Conservation (phyloP, 805 yeast species). For the Candida glaebosa region DNA sequence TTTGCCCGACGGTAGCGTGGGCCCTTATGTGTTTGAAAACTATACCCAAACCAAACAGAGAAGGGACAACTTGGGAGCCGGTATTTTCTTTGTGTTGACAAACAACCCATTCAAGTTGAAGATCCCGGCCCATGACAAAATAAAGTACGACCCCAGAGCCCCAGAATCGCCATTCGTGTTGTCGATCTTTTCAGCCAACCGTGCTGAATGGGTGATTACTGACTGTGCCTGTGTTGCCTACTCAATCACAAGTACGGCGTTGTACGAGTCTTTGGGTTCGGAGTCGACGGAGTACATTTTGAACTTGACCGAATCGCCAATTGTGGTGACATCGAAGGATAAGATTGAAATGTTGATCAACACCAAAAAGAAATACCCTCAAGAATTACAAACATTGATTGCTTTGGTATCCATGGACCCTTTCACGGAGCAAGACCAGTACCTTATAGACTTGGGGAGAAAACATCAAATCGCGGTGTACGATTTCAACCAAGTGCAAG, state of each 20-base stretch:
- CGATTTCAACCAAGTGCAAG: slow-evolving; percentile 32
- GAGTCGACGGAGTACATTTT: slow-evolving; percentile 62
- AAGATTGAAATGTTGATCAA: slow-evolving; percentile 25
- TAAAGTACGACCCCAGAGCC: slow-evolving; percentile 15
- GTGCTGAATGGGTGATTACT: slow-evolving; percentile 65
- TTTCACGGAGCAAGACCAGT: slow-evolving; percentile 25
- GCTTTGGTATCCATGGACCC: slow-evolving; percentile 37
- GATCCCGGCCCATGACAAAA: slow-evolving; percentile 21
- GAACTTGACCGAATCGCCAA: slow-evolving; percentile 57
- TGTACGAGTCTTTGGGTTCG: slow-evolving; percentile 42
- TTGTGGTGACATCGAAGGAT: slow-evolving; percentile 34
- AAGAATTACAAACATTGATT: slow-evolving; percentile 27
- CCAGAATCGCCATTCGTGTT: slow-evolving; percentile 39
- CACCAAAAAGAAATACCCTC: slow-evolving; percentile 22
- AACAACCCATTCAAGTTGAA: slow-evolving; percentile 31
- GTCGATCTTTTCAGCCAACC: slow-evolving; percentile 54
- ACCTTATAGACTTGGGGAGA: slow-evolving; percentile 18
- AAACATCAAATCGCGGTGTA: slow-evolving; percentile 15
- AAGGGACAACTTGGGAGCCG: slow-evolving; percentile 33
- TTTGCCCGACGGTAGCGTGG: slow-evolving; percentile 24
- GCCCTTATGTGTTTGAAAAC: slow-evolving; percentile 26
- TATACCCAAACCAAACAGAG: slow-evolving; percentile 22
- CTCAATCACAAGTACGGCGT: slow-evolving; percentile 26
- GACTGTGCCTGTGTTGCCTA: slow-evolving; percentile 67
- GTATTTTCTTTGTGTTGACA: slow-evolving; percentile 28